Base-by-base conservation (phyloP, 73 alveolate species). In the Uronychia binucleata region DNA sequence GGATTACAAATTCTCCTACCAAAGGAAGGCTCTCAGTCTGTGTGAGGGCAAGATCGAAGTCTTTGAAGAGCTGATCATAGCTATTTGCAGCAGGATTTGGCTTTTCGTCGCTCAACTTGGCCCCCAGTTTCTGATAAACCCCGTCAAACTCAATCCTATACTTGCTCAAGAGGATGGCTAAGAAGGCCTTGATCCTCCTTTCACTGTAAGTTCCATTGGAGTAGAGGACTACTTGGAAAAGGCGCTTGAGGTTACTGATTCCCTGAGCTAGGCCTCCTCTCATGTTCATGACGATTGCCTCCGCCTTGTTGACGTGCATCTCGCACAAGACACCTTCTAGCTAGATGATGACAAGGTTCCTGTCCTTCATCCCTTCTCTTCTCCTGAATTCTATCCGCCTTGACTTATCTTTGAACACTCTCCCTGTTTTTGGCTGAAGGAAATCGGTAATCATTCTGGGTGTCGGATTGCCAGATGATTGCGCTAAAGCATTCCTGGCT, bases 291-390 rank as follows among this genome's bases (percentile, higher is more conserved):
- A 46, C 57, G 59, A 77, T 77, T 29, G 27, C 75, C 30, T 67
- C 33, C 30, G 0, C 30, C 1, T 33, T 26, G 30, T 85, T 46
- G 5, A 46, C 31, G 46, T 35, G 34, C 26, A 81, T 34, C 34
- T 85, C 91, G 5, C 91, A 83, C 0, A 85, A 1, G 26, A 85
- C 83, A 0, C 91, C 91, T 74, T 85, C 91, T 28, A 75, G 77
- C 58, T 77, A 77, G 81, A 85, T 46, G 34, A 85, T 77, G n/a
- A 85, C 57, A 14, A 85, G 78, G 67, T 85, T 85, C 78, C 46
- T 77, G n/a, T 85, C 91, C 77, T 77, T 85, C 91, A 85, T 85
- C 57, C 81, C 30, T 26, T 85, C 86, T 58, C 91, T 85, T 85
- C 91, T 85, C 57, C 75, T 85, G 58, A 85, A 85, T 0, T 74